Conservation (phyloP, 192 early-diverging fungal species). For the Coemansia sp. region DNA sequence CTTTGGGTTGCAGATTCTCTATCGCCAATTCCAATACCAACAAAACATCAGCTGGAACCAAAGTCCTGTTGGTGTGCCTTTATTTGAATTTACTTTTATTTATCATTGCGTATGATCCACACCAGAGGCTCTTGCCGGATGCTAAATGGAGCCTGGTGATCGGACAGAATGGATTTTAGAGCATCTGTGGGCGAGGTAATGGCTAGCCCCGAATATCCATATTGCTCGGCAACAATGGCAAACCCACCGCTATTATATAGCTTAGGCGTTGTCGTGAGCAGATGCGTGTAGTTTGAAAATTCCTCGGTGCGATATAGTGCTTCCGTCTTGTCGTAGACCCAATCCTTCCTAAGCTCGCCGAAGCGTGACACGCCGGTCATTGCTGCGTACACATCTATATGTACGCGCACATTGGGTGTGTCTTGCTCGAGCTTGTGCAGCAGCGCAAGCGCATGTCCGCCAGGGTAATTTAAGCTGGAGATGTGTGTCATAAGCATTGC, state of each 20-base stretch:
- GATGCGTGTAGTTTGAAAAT: slow-evolving; percentile 34
- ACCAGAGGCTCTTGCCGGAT: slow-evolving; percentile 15
- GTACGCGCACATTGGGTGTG: slow-evolving; percentile 43
- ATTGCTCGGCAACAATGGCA: slow-evolving; percentile 14
- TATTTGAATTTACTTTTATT: too few species aligned
- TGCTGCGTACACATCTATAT: slow-evolving; percentile 75
- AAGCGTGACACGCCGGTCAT: slow-evolving; percentile 88
- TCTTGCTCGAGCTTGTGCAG: slow-evolving; percentile 60
- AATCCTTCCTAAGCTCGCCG: slow-evolving; percentile 59
- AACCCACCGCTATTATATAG: slow-evolving; percentile 17
- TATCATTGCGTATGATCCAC: slow-evolving; percentile 24
- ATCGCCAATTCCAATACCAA: too few species aligned
- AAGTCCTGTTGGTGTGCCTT: too few species aligned
- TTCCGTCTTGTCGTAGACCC: slow-evolving; percentile 76
- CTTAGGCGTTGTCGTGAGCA: slow-evolving; percentile 36
- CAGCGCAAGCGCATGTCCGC: slow-evolving; percentile 71
- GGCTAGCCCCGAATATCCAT: slow-evolving; percentile 27
- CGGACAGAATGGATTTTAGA: background rate
- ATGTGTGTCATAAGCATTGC: slow-evolving; percentile 52
- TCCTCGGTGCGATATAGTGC: slow-evolving; percentile 17
- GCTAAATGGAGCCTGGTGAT: slow-evolving; percentile 3
- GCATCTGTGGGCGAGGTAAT: background rate
- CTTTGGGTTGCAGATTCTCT: too few species aligned
- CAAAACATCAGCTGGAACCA: too few species aligned
- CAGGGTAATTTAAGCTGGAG: slow-evolving; percentile 88